Evolutionary conservation across 1,284 basidiomycete genomes (phyloP).

Genomic region (Ustilago lituana): DNA sequence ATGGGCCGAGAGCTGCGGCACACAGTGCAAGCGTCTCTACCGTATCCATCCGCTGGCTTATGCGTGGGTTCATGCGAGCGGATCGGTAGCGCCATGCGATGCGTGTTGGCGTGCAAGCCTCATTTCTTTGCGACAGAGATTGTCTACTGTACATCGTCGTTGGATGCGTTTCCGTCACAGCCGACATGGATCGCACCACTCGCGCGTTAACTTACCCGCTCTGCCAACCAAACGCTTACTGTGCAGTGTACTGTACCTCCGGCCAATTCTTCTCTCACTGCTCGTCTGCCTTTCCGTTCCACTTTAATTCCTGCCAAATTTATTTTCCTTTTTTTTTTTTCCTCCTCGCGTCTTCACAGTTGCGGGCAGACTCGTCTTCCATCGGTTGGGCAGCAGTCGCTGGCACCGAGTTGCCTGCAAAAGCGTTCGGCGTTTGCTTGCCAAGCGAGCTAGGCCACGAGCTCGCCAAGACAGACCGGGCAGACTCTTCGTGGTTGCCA

Average conservation of each 20-base stretch:
- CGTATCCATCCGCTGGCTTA: no score
- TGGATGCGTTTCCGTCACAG: conserved; percentile 6
- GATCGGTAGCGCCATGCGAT: not conserved
- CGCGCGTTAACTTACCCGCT: no score
- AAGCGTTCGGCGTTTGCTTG: conserved; percentile 10
- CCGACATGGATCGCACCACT: no score
- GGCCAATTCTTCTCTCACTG: not conserved
- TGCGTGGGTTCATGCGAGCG: not conserved
- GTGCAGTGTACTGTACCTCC: no score
- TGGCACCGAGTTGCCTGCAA: not conserved
- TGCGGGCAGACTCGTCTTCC: conserved; percentile 1
- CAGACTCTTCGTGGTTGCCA: no score
- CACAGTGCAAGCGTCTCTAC: no score
- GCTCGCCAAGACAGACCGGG: not conserved
- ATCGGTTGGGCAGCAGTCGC: conserved; percentile 2
- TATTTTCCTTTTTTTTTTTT: not conserved
- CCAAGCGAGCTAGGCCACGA: conserved; percentile 11
- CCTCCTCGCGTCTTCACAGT: no score
- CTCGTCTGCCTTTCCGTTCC: not conserved
- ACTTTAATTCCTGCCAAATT: not conserved
- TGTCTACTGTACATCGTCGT: no score
- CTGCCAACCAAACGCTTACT: no score
- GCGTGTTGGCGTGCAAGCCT: conserved; percentile 2
- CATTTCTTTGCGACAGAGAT: no score
- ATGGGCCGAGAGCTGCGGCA: no score